Base-by-base conservation (phyloP, 1,284 basidiomycete species). In the Porodaedalea pini region DNA sequence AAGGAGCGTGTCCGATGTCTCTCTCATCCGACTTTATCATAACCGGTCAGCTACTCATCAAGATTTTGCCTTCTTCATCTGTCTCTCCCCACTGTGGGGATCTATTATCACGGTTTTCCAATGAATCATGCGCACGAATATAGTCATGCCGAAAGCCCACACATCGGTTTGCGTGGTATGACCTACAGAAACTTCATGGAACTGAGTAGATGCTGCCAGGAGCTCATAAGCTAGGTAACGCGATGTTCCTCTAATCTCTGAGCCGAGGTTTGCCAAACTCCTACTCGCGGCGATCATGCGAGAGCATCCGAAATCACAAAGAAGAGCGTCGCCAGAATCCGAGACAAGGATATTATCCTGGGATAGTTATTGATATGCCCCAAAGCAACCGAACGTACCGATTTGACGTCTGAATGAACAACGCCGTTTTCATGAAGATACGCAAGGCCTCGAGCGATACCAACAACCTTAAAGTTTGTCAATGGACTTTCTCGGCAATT, bases 71-170 rank as follows among this genome's bases (percentile, higher is more conserved):
- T n/a, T n/a, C n/a, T n/a, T n/a, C n/a, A n/a, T n/a, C n/a, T n/a
- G n/a, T n/a, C n/a, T n/a, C n/a, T n/a, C n/a, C n/a, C n/a, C n/a
- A n/a, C n/a, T n/a, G n/a, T n/a, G n/a, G n/a, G n/a, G n/a, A n/a
- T n/a, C n/a, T n/a, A n/a, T n/a, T n/a, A n/a, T n/a, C n/a, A n/a
- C n/a, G n/a, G n/a, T n/a, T n/a, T n/a, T n/a, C n/a, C n/a, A n/a
- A n/a, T n/a, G n/a, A n/a, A n/a, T n/a, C n/a, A n/a, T n/a, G n/a
- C 40, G 13, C 32, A 54, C 53, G 32, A 27, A 54, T 17, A 54
- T 41, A 11, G 34, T 45, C 53, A 54, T 54, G 11, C 53, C 53
- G 25, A 54, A 54, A 11, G 53, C 53, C 53, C 53, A 54, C 17
- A 54, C 34, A 23, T 54, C 53, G 7, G 41, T 27, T 23, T 54